Conservation (phyloP, 1,139 yeast species). For the Schizosaccharomyces versatilis region DNA sequence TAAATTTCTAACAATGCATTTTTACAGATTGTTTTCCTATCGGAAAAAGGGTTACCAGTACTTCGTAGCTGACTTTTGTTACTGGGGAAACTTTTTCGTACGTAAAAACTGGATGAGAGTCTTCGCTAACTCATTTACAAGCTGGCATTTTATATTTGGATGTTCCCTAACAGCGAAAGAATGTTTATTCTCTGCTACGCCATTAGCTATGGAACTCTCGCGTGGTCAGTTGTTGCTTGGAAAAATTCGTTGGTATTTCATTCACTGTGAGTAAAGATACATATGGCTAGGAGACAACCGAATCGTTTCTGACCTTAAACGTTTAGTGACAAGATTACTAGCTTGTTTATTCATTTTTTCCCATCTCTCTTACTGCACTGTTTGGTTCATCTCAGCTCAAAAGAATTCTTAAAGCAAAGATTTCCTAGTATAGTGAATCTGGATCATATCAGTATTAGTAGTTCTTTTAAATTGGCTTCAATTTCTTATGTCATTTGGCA, state of each 20-base stretch:
- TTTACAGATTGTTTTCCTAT: slow-evolving; percentile 34
- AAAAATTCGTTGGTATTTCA: slow-evolving; percentile 80
- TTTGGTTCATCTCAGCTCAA: slow-evolving; percentile 46
- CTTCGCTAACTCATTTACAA: not conserved
- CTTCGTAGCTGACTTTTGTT: slow-evolving; percentile 80
- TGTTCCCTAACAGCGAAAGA: slow-evolving; percentile 47
- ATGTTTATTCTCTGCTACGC: slow-evolving; percentile 69
- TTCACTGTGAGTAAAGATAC: slow-evolving; percentile 25
- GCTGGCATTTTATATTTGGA: slow-evolving; percentile 55
- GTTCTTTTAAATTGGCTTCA: slow-evolving; percentile 60
- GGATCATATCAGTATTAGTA: slow-evolving; percentile 45
- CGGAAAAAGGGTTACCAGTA: slow-evolving; percentile 62
- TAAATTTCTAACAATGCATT: not conserved
- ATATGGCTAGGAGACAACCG: not conserved
- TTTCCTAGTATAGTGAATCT: slow-evolving; percentile 64
- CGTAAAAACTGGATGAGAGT: not conserved
- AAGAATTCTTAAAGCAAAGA: slow-evolving; percentile 30
- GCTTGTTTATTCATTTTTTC: slow-evolving; percentile 71
- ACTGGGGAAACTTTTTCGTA: slow-evolving; percentile 52
- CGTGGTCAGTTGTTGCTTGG: slow-evolving; percentile 94
- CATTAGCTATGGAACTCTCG: slow-evolving; percentile 64
- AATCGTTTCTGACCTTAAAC: not conserved
- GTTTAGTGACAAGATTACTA: slow-evolving; percentile 43
- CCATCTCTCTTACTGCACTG: slow-evolving; percentile 82
- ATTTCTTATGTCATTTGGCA: slow-evolving; percentile 87